phyloP scores from a whole-genome alignment of 2,329 filamentous ascomycete genomes.

The Colletotrichum kahawae region DNA sequence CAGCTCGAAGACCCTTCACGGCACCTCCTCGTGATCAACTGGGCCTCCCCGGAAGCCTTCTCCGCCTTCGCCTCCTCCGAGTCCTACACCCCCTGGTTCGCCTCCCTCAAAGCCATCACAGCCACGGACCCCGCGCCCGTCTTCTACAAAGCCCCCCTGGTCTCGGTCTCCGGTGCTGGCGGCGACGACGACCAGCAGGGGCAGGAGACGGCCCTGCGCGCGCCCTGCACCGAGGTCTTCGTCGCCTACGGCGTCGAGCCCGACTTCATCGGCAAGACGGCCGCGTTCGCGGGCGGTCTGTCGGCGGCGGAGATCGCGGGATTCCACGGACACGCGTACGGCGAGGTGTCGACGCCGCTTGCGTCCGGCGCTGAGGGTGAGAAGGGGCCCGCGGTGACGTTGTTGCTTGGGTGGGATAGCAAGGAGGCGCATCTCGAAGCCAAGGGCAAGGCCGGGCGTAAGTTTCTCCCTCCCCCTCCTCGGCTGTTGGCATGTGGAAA shows the following conservation, averaged over 20 bases:
- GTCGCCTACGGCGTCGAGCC: slow-evolving; percentile 36
- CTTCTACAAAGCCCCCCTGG: slow-evolving; percentile 25
- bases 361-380: slow-evolving; percentile 29
- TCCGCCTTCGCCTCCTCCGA: slow-evolving; percentile 45
- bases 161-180: neutral
- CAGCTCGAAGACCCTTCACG: slow-evolving; percentile 37
- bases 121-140: slow-evolving; percentile 23
- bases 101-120: slow-evolving; percentile 35
- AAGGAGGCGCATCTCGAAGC: slow-evolving; percentile 39
- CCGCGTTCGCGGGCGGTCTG: slow-evolving; percentile 35
- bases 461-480: neutral
- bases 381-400: slow-evolving; percentile 33
- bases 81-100: slow-evolving; percentile 44
- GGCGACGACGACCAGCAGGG: slow-evolving; percentile 5
- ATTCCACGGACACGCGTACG: slow-evolving; percentile 35
- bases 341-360: slow-evolving; percentile 34
- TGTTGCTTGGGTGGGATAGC: slow-evolving; percentile 45
- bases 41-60: slow-evolving; percentile 37
- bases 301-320: slow-evolving; percentile 29
- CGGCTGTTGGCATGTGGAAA: fast-evolving
- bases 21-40: slow-evolving; percentile 38
- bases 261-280: slow-evolving; percentile 17
- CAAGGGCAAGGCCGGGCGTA: slow-evolving; percentile 27
- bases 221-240: slow-evolving; percentile 44
- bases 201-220: slow-evolving; percentile 32